Evolutionary conservation across 129 eudicot genomes (phyloP).

Genomic region (Sambucus nigra): DNA sequence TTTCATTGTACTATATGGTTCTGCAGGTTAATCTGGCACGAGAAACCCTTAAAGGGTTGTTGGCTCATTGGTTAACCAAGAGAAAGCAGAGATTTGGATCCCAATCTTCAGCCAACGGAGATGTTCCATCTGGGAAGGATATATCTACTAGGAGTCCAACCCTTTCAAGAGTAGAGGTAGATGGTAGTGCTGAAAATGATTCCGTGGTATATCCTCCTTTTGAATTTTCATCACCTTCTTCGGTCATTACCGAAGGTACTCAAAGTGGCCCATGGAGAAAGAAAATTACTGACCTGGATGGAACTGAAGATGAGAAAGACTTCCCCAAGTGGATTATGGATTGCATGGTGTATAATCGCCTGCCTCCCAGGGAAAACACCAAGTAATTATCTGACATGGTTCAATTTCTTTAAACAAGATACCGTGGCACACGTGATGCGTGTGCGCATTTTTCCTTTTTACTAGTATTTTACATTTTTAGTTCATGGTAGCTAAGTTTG

Average conservation of each 20-base stretch:
- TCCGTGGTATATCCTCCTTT: conserved; percentile 79
- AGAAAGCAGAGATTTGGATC: conserved; percentile 72
- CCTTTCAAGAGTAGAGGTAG: conserved; percentile 68
- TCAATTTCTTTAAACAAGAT: conserved; percentile 1
- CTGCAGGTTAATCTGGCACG: conserved; percentile 86
- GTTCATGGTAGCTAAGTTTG: no score
- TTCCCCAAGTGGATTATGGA: conserved; percentile 95
- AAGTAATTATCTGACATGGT: conserved; percentile 43
- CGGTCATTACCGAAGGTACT: conserved; percentile 94
- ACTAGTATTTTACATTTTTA: no score
- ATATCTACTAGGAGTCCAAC: conserved; percentile 44
- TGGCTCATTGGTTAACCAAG: conserved; percentile 78
- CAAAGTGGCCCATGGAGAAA: conserved; percentile 95
- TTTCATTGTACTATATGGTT: conserved; percentile 10
- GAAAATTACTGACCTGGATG: conserved; percentile 77
- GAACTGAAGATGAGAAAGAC: conserved; percentile 92
- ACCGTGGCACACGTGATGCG: no score
- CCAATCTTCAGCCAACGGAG: conserved; percentile 61
- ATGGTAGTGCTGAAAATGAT: conserved; percentile 70
- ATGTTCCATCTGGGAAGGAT: conserved; percentile 52
- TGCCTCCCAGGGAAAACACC: conserved; percentile 94
- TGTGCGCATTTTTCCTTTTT: no score
- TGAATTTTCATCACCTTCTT: conserved; percentile 87
- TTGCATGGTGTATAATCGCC: conserved; percentile 75
- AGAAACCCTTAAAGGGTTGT: conserved; percentile 91